Percentiles rank a stretch among this genome's conserved stretches.
Conservation (phyloP, 1,139 yeast species). For the Geotrichum cucujoidarum region DNA sequence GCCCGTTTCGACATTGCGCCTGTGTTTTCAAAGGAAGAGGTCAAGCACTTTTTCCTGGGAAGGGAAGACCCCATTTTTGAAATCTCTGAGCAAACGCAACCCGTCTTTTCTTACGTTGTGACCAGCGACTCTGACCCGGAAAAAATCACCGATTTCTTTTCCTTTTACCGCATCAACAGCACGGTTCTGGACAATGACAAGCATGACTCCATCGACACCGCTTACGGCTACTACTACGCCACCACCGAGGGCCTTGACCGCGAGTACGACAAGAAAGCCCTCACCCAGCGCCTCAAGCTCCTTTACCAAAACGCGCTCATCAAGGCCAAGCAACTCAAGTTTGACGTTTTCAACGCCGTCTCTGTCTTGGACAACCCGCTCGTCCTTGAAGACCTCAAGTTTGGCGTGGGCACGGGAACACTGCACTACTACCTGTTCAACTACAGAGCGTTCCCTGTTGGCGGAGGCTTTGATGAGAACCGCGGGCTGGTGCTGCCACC, state of each 20-base stretch:
- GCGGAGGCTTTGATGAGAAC: conserved; percentile 66
- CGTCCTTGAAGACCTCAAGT: conserved; percentile 75
- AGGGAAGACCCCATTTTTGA: conserved; percentile 22
- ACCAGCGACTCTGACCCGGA: conserved; percentile 49
- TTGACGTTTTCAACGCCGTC: conserved; percentile 91
- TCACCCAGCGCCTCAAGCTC: conserved; percentile 54
- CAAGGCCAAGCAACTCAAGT: conserved; percentile 57
- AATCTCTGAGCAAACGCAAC: conserved; percentile 41
- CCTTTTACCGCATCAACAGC: conserved; percentile 85
- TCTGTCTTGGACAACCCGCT: conserved; percentile 84
- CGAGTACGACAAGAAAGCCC: conserved; percentile 28
- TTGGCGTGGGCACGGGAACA: conserved; percentile 92
- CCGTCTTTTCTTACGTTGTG: conserved; percentile 75
- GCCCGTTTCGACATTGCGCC: conserved; percentile 69
- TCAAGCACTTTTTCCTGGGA: conserved; percentile 76
- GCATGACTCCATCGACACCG: conserved; percentile 72
- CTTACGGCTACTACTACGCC: conserved; percentile 88
- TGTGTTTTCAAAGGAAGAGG: conserved; percentile 61
- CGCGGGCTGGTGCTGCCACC: conserved; percentile 42
- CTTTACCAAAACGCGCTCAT: conserved; percentile 74
- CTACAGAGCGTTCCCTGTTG: conserved; percentile 73
- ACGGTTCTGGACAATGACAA: conserved; percentile 66
- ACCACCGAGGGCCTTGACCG: conserved; percentile 36
- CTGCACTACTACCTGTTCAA: conserved; percentile 88
- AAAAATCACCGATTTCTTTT: conserved; percentile 76